phyloP scores from a whole-genome alignment of 2,329 filamentous ascomycete genomes.

The Rosellinia necatrix region DNA sequence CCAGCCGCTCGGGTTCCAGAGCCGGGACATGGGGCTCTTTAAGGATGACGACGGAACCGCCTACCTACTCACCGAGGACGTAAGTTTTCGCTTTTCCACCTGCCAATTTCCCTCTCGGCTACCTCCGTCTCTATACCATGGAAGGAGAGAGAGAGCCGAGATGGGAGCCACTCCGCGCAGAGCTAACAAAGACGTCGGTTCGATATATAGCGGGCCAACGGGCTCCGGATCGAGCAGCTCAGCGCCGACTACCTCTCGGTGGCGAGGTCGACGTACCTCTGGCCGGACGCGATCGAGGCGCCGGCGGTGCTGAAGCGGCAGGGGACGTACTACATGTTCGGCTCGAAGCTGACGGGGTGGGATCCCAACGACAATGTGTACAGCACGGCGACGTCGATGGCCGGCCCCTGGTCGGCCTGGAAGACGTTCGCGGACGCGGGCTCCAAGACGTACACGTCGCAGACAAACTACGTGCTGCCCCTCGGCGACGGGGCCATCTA shows the following conservation, averaged over 20 bases:
- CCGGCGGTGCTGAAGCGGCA: slow-evolving; percentile 66
- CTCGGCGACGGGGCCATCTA: slow-evolving; percentile 55
- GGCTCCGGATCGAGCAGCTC: slow-evolving; percentile 61
- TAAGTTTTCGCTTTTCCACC: slow-evolving; percentile 17
- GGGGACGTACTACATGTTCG: slow-evolving; percentile 68
- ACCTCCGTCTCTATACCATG: neutral
- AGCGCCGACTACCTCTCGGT: slow-evolving; percentile 62
- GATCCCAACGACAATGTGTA: slow-evolving; percentile 68
- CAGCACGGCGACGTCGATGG: slow-evolving; percentile 59
- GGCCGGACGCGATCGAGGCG: slow-evolving; percentile 60
- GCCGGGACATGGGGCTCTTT: slow-evolving; percentile 64
- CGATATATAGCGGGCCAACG: slow-evolving; percentile 57
- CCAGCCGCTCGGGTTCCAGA: slow-evolving; percentile 54
- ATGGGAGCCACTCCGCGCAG: too few species aligned
- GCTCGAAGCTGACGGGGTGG: slow-evolving; percentile 61
- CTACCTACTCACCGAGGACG: slow-evolving; percentile 35
- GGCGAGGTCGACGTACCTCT: slow-evolving; percentile 53
- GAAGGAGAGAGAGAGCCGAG: too few species aligned
- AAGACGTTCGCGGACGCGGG: slow-evolving; percentile 61
- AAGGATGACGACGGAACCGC: slow-evolving; percentile 35
- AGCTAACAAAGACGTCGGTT: neutral
- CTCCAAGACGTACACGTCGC: slow-evolving; percentile 61
- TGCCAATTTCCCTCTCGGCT: neutral
- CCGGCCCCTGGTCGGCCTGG: slow-evolving; percentile 66
- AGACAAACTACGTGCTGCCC: slow-evolving; percentile 63